Percentiles rank a stretch among this genome's conserved stretches.
Conservation (phyloP, 768 basidiomycete species). For the Lyophyllum shimeji region DNA sequence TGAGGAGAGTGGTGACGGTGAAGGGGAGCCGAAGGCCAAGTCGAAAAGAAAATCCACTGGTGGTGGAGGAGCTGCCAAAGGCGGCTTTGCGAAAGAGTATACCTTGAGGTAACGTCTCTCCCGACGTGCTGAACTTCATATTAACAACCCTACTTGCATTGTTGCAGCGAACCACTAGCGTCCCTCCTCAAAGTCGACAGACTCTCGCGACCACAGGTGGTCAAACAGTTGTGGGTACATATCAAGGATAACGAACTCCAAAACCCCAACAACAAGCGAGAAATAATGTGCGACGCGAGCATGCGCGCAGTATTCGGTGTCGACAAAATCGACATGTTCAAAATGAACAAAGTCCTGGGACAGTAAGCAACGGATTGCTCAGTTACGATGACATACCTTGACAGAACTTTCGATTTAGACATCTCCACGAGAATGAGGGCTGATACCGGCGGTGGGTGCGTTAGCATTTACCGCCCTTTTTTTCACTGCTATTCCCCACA, state of each 20-base stretch:
- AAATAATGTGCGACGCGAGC: conserved; percentile 79
- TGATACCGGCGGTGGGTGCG: background rate
- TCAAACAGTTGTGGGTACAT: conserved; percentile 88
- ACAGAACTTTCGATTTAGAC: conserved; percentile 21
- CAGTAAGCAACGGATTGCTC: conserved; percentile 45
- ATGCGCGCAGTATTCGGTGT: conserved; percentile 75
- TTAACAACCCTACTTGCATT: background rate
- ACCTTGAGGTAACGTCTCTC: conserved; percentile 52
- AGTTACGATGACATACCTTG: background rate
- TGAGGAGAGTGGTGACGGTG: conserved; percentile 48
- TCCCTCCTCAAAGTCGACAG: conserved; percentile 64
- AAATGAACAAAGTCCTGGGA: conserved; percentile 90
- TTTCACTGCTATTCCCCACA: background rate
- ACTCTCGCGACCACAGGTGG: conserved; percentile 85
- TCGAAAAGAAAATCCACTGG: conserved; percentile 42
- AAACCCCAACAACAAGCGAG: conserved; percentile 80
- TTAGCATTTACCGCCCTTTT: background rate
- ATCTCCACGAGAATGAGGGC: conserved; percentile 35
- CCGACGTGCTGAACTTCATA: conserved; percentile 4
- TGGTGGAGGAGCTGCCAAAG: conserved; percentile 53
- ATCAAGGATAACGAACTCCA: conserved; percentile 82
- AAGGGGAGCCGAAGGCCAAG: conserved; percentile 31
- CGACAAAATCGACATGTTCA: conserved; percentile 90
- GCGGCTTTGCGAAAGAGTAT: conserved; percentile 81
- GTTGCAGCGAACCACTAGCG: conserved; percentile 66